A percentile compares a stretch with the other conserved stretches of the same genome.
phyloP scores from a whole-genome alignment of 768 basidiomycete genomes.

The Crassisporium funariophilum region DNA sequence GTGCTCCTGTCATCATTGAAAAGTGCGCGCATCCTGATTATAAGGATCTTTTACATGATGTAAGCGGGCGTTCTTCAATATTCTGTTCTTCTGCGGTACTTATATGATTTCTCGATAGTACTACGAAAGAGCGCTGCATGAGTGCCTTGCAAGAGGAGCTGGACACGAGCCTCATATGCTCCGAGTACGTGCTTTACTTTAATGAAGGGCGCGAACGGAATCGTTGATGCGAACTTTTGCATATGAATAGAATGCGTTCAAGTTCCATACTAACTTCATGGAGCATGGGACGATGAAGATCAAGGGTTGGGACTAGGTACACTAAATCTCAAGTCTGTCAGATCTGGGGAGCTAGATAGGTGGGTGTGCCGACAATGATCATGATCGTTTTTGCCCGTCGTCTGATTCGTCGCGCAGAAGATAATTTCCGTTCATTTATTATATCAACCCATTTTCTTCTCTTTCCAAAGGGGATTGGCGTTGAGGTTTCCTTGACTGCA shows the following conservation, averaged over 20 bases:
- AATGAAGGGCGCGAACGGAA: neutral
- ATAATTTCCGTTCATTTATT: no score
- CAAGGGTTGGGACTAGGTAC: conserved; percentile 39
- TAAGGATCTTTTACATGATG: conserved; percentile 41
- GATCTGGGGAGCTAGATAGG: no score
- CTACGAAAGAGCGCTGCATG: conserved; percentile 43
- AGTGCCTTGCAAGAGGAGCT: conserved; percentile 44
- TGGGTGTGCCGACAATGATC: no score
- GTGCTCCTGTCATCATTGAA: conserved; percentile 47
- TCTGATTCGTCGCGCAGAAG: no score
- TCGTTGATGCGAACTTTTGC: neutral
- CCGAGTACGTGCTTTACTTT: conserved; percentile 28
- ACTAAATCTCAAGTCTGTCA: no score
- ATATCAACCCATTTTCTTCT: no score
- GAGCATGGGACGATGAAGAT: conserved; percentile 44
- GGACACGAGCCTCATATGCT: conserved; percentile 54
- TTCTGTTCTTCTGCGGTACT: neutral
- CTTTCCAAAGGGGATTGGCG: no score
- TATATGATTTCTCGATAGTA: conserved; percentile 27
- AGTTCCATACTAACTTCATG: conserved; percentile 36
- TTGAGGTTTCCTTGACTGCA: no score
- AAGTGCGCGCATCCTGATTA: conserved; percentile 54
- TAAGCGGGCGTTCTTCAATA: conserved; percentile 20
- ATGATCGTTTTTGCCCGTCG: no score
- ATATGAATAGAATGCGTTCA: conserved; percentile 34